Conservation (phyloP, 805 yeast genomes). For the Danielozyma ontarioensis region DNA sequence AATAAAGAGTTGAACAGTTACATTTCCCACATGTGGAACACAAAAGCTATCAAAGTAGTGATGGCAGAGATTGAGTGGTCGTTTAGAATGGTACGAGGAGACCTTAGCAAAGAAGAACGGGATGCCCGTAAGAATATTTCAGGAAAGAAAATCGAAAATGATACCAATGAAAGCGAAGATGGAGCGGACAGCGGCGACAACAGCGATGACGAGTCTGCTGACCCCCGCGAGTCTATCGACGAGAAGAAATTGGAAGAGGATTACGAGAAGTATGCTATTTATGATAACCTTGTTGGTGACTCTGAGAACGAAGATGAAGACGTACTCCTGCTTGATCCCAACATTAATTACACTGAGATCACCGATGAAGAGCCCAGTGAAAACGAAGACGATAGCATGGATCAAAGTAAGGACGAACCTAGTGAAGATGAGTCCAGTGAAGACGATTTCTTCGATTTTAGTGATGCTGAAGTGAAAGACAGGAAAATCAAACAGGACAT, state of each 20-base stretch:
- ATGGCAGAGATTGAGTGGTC: conserved; percentile 39
- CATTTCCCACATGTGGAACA: conserved; percentile 46
- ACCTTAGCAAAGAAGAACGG: conserved; percentile 34
- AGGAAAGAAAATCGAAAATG: conserved; percentile 11
- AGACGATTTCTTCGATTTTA: conserved; percentile 16
- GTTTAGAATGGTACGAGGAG: conserved; percentile 43
- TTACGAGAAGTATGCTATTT: conserved; percentile 28
- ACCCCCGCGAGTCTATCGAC: conserved; percentile 1
- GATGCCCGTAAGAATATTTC: conserved; percentile 19
- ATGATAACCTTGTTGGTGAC: conserved; percentile 38
- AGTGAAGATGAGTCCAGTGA: conserved; percentile 13
- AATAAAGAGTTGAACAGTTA: conserved; percentile 38
- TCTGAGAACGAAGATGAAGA: conserved; percentile 38
- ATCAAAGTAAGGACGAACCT: conserved; percentile 8
- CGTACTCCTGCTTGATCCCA: conserved; percentile 25
- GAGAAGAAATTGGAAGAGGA: conserved; percentile 19
- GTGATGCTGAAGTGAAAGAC: conserved; percentile 16
- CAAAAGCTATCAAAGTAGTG: conserved; percentile 30
- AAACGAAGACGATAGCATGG: conserved; percentile 16
- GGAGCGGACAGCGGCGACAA: conserved; percentile 8
- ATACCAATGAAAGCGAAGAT: conserved; percentile 14
- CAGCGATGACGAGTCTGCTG: conserved; percentile 5
- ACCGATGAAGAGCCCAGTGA: conserved; percentile 63
- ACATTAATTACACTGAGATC: conserved; percentile 49
- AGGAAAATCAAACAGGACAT: conserved; percentile 14